Evolutionary conservation across 345 rosid species (phyloP).

Genomic region (Populus deltoides): DNA sequence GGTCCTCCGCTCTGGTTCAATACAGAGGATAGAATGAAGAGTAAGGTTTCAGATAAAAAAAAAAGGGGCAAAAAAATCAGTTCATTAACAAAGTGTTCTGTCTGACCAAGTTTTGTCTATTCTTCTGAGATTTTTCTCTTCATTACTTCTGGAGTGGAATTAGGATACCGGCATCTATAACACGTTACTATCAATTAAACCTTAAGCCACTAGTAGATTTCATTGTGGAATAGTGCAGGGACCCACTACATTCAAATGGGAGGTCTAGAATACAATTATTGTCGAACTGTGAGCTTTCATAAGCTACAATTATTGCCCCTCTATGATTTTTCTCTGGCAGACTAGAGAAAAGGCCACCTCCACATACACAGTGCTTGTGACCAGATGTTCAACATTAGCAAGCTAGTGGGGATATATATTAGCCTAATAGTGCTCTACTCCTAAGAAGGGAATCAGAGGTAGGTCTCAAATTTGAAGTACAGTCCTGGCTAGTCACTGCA

Average conservation of each 20-base stretch:
- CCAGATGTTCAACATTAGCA: neutral
- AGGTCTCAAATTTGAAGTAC: neutral
- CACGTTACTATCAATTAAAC: neutral
- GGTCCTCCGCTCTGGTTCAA: conserved; percentile 76
- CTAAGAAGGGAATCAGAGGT: neutral
- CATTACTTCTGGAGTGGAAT: neutral
- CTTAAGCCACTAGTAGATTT: neutral
- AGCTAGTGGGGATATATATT: neutral
- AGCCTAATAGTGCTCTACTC: neutral
- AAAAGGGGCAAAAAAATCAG: neutral
- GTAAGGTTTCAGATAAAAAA: neutral
- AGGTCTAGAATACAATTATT: neutral
- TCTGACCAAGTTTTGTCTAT: neutral
- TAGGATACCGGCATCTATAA: neutral
- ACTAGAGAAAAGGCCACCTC: neutral
- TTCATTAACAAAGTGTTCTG: neutral
- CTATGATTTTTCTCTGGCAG: neutral
- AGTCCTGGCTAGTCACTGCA: neutral
- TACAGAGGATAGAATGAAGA: neutral
- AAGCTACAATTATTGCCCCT: neutral
- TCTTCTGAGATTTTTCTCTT: neutral
- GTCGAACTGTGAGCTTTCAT: neutral
- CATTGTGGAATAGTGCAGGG: neutral
- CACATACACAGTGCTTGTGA: neutral
- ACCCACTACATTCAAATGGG: neutral